Evolutionary conservation across 345 rosid genomes (phyloP).

Genomic region (Nasturtium officinale): DNA sequence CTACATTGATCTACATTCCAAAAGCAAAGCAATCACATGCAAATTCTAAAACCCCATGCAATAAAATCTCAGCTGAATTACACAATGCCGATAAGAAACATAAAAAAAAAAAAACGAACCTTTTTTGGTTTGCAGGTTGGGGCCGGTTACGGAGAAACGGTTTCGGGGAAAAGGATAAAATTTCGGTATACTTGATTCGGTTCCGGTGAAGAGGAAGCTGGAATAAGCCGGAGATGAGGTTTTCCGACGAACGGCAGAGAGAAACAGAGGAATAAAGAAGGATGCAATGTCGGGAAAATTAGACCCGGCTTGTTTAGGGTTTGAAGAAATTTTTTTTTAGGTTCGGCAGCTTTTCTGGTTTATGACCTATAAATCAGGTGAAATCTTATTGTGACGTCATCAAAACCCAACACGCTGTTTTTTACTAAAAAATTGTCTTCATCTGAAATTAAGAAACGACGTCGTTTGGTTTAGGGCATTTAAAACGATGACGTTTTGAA

Average conservation of each 20-base stretch:
- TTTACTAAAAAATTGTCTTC: too few species aligned
- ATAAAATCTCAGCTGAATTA: neutral
- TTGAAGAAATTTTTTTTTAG: conserved; percentile 13
- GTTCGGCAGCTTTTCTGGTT: conserved; percentile 45
- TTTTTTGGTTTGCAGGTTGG: conserved; percentile 33
- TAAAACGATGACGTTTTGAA: conserved; percentile 5
- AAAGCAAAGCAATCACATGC: neutral
- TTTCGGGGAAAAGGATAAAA: conserved; percentile 20
- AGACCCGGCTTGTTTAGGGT: conserved; percentile 34
- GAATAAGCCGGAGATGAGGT: conserved; percentile 13
- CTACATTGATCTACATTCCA: neutral
- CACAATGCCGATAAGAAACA: neutral
- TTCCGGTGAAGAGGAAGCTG: conserved; percentile 5
- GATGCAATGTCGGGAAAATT: conserved; percentile 27
- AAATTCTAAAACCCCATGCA: conserved; percentile 27
- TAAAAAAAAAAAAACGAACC: conserved; percentile 18
- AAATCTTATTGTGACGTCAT: conserved; percentile 8
- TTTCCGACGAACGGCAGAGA: conserved; percentile 16
- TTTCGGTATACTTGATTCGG: conserved; percentile 30
- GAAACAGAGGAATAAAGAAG: neutral
- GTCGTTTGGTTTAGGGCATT: neutral
- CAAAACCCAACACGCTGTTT: conserved; percentile 20
- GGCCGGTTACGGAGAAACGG: conserved; percentile 43
- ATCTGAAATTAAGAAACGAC: neutral
- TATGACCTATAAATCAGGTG: conserved; percentile 30